Conservation (phyloP, 352 stramenopile genomes). For the Blastocystis sp. region DNA sequence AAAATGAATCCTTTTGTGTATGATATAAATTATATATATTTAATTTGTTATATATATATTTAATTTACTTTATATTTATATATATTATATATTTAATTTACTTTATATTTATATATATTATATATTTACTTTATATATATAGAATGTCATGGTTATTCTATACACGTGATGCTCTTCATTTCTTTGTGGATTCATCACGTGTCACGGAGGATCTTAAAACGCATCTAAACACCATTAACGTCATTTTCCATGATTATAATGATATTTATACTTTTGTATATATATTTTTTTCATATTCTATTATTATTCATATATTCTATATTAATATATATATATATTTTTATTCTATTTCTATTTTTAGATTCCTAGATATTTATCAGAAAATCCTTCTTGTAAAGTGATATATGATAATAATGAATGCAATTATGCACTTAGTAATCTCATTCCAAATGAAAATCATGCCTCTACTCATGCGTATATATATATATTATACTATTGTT, state of each 20-base stretch:
- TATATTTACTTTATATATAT: slow-evolving; percentile 42
- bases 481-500: too few species aligned
- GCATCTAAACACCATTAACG: not conserved
- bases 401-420: too few species aligned
- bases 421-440: too few species aligned
- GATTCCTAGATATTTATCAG: too few species aligned
- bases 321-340: too few species aligned
- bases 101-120: slow-evolving; percentile 72
- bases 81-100: slow-evolving; percentile 62
- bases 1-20: slow-evolving; percentile 88
- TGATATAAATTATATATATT: slow-evolving; percentile 69
- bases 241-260: not conserved
- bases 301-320: too few species aligned
- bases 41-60: slow-evolving; percentile 68
- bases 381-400: too few species aligned
- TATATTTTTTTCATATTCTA: not conserved
- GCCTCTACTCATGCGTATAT: too few species aligned
- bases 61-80: slow-evolving; percentile 60
- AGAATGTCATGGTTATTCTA: slow-evolving; percentile 7
- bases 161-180: slow-evolving; percentile 12
- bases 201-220: slow-evolving; percentile 37
- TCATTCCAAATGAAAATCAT: too few species aligned
- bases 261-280: not conserved
- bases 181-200: not conserved
- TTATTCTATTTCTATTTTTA: too few species aligned